Conservation (phyloP, 768 basidiomycete species). For the Leccinum boreale region DNA sequence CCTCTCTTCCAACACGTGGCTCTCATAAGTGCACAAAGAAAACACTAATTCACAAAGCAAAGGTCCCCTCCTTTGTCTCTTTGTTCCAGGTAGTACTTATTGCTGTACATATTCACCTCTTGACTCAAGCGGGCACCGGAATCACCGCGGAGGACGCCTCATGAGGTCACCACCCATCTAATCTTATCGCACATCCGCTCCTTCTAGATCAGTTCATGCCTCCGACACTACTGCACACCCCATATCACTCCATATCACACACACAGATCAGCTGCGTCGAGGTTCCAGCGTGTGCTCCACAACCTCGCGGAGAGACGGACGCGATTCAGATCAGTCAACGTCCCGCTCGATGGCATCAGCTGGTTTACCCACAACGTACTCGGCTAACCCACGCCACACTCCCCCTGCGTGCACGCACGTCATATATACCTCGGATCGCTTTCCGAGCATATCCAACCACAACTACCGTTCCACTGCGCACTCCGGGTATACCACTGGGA, state of each 20-base stretch:
- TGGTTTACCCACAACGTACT: slow-evolving; percentile 24
- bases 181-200: slow-evolving; percentile 25
- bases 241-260: slow-evolving; percentile 16
- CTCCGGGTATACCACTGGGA: slow-evolving; percentile 21
- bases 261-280: slow-evolving; percentile 23
- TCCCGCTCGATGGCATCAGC: slow-evolving; percentile 5
- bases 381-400: slow-evolving; percentile 25
- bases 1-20: slow-evolving; percentile 30
- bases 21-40: neutral
- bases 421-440: slow-evolving; percentile 19
- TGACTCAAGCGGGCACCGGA: neutral
- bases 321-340: slow-evolving; percentile 14
- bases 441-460: slow-evolving; percentile 10
- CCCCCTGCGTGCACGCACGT: slow-evolving; percentile 18
- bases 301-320: slow-evolving; percentile 21
- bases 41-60: neutral
- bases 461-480: slow-evolving; percentile 4
- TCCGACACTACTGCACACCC: neutral
- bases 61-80: slow-evolving; percentile 7
- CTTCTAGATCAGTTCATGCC: slow-evolving; percentile 19
- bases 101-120: neutral
- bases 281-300: slow-evolving; percentile 30
- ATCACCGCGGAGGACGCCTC: neutral
- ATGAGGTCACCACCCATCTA: slow-evolving; percentile 20
- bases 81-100: neutral